Evolutionary conservation across 148 eudicot genomes (phyloP), one percentile per base, ranked within the genome.

Genomic region (Polygonum maritimum): DNA sequence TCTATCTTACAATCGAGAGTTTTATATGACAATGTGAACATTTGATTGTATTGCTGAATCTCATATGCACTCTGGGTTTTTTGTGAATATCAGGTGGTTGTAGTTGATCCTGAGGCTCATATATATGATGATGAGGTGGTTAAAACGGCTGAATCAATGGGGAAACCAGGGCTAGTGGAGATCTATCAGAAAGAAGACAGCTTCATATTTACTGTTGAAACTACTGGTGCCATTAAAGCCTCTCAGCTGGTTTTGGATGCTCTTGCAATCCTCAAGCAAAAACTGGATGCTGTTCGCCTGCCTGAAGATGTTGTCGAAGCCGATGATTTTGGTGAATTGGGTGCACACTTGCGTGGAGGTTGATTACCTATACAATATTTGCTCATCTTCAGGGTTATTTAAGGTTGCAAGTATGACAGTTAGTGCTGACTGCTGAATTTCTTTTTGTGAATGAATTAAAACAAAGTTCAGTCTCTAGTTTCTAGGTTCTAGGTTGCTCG

Each of bases 161-260:
- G 91, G 21, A 89, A 89, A 74, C 88, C 97, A 19, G 98, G 97
- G 75, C 87, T 94, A 4, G 82, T 90, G 2, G 97, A 92, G 71
- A 89, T 94, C 57, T 81, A 86, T 70, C 87, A 88, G 5, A 92
- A 85, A 78, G 98, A 94, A 75, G 98, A 91, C 82, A 87, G 97
- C 31, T 93, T 93, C 47, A 91, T 94, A 35, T 94, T 94, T 81
- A 89, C 98, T 1, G 97, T 94, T 62, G 98, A 94, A 82, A 83
- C 98, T 52, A 92, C 98, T 26, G 97, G 98, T 58, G 96, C 92
- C n/a, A 18, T 94, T 71, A 92, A 92, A 82, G 97, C 98, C 76
- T 84, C 93, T 57, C 97, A 90, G 77, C 54, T 94, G 79, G 86
- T 94, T 76, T 82, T 90, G 38, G 90, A 92, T 80, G 97, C 97